Conservation (phyloP, 148 eudicot species). For the Persicaria tinctoria region DNA sequence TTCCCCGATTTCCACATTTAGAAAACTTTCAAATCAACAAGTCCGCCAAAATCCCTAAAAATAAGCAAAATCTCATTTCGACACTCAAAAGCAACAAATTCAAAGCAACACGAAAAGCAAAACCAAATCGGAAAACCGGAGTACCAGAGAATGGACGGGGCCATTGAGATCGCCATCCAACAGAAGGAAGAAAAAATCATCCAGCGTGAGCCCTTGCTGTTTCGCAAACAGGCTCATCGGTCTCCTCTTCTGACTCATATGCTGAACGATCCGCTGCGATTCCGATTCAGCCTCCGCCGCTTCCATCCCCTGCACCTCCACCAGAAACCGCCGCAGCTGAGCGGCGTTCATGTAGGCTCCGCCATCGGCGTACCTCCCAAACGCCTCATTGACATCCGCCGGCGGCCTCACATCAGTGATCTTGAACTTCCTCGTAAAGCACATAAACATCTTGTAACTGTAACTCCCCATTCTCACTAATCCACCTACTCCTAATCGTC, state of each 20-base stretch:
- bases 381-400: conserved; percentile 38
- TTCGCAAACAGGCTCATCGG: conserved; percentile 9
- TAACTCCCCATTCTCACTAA: conserved; percentile 4
- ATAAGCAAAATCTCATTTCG: background rate
- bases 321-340: conserved; percentile 22
- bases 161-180: conserved; percentile 44
- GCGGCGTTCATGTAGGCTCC: conserved; percentile 23
- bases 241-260: conserved; percentile 20
- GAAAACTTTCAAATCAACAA: background rate
- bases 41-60: background rate
- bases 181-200: conserved; percentile 41
- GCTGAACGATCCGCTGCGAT: conserved; percentile 20
- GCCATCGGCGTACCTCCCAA: conserved; percentile 21
- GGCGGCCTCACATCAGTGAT: conserved; percentile 43
- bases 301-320: conserved; percentile 6
- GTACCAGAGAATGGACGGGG: conserved; percentile 32
- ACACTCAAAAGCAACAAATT: no score
- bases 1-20: background rate
- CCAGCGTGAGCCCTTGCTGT: conserved; percentile 25
- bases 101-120: background rate
- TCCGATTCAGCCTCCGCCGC: conserved; percentile 24
- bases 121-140: background rate
- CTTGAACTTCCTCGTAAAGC: conserved; percentile 48
- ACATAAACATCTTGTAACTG: conserved; percentile 51
- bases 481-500: background rate